Percentiles rank a stretch among this genome's conserved stretches.
Evolutionary conservation across 2,329 filamentous ascomycete genomes (phyloP).

Genomic region (Penicillium sp.): DNA sequence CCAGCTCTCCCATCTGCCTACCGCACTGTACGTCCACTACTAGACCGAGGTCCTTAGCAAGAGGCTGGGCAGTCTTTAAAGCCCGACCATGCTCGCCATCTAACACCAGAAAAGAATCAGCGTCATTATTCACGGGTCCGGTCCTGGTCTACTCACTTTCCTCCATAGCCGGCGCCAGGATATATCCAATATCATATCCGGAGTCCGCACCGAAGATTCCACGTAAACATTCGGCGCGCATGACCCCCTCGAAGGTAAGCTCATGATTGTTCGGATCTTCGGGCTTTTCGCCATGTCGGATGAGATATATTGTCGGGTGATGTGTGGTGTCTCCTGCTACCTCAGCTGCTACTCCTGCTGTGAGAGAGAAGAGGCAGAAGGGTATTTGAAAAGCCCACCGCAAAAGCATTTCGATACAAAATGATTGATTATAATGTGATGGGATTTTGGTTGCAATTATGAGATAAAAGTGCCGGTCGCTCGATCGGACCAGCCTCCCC

Average conservation of each 20-base stretch:
- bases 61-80: slow-evolving; percentile 27
- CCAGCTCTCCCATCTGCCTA: slow-evolving; percentile 8
- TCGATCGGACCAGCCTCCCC: background rate
- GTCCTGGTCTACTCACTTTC: slow-evolving; percentile 16
- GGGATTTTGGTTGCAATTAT: background rate
- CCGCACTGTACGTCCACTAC: slow-evolving; percentile 29
- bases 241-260: slow-evolving; percentile 24
- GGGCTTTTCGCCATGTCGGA: slow-evolving; percentile 34
- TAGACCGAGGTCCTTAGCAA: slow-evolving; percentile 29
- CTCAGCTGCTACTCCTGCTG: background rate
- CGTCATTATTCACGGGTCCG: background rate
- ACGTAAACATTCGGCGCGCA: slow-evolving; percentile 31
- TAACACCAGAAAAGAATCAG: slow-evolving; percentile 4
- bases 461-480: background rate
- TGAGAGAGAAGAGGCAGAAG: background rate
- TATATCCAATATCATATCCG: slow-evolving; percentile 26
- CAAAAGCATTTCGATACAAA: background rate
- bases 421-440: background rate
- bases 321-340: background rate
- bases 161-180: slow-evolving; percentile 29
- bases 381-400: background rate
- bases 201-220: slow-evolving; percentile 26
- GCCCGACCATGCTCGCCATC: slow-evolving; percentile 20
- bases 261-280: slow-evolving; percentile 22
- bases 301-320: slow-evolving; percentile 28